Conservation (phyloP, 495 filamentous ascomycete genomes). For the Penicillium bialowiezense region DNA sequence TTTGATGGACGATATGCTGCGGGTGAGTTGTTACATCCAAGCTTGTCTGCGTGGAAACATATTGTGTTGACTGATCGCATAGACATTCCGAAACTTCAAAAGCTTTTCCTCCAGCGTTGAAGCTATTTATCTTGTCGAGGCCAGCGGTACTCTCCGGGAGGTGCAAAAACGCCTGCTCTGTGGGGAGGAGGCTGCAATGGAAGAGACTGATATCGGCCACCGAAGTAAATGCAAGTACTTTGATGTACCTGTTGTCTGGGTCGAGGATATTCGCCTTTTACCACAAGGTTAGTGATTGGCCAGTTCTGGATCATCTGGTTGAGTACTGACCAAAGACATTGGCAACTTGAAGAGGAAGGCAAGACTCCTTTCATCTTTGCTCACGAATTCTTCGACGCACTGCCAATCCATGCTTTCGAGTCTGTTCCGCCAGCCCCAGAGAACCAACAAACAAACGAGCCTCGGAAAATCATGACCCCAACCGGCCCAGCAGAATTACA, state of each 20-base stretch:
- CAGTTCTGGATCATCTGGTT: background rate
- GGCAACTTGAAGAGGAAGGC: constrained; percentile 31
- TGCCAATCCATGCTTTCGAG: constrained; percentile 95
- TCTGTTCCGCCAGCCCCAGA: constrained; percentile 50
- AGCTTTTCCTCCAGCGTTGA: constrained; percentile 73
- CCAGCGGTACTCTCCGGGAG: constrained; percentile 69
- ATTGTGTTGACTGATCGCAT: background rate
- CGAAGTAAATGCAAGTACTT: constrained; percentile 74
- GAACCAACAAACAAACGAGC: constrained; percentile 27
- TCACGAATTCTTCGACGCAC: constrained; percentile 98
- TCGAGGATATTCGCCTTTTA: constrained; percentile 80
- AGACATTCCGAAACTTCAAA: constrained; percentile 85
- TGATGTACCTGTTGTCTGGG: constrained; percentile 75
- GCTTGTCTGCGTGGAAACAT: background rate
- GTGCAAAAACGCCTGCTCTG: constrained; percentile 84
- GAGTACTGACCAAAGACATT: background rate
- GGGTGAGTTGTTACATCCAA: constrained; percentile 51
- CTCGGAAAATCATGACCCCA: constrained; percentile 43
- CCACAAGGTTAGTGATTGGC: constrained; percentile 56
- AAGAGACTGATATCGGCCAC: constrained; percentile 71
- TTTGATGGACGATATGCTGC: constrained; percentile 93
- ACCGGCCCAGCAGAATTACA: constrained; percentile 44
- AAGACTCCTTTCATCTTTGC: constrained; percentile 91
- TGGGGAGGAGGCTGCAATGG: constrained; percentile 63
- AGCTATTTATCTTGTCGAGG: constrained; percentile 86